phyloP scores from a whole-genome alignment of 371 early-diverging fungal species.

The Circinella minor region DNA sequence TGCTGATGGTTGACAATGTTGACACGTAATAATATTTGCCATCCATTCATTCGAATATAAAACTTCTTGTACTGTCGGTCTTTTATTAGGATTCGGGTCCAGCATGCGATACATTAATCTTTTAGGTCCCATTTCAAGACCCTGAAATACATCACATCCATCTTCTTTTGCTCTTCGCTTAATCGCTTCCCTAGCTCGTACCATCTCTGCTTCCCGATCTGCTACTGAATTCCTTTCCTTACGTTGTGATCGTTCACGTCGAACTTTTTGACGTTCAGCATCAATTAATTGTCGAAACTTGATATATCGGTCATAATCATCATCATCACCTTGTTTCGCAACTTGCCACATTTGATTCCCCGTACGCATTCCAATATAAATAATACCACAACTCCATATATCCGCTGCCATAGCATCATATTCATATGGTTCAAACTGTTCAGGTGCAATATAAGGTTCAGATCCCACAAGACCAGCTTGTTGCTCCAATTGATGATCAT shows the following conservation, averaged over 20 bases:
- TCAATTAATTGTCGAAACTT: constrained; percentile 41
- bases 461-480: constrained; percentile 51
- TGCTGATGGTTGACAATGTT: constrained; percentile 1
- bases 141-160: constrained; percentile 44
- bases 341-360: constrained; percentile 52
- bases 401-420: constrained; percentile 55
- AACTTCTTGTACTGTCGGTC: constrained; percentile 54
- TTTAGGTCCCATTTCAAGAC: constrained; percentile 48
- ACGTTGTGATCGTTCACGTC: constrained; percentile 13
- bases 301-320: constrained; percentile 38
- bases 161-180: constrained; percentile 36
- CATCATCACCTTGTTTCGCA: constrained; percentile 44
- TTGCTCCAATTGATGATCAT: neutral
- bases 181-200: constrained; percentile 44
- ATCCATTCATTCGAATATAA: constrained; percentile 60
- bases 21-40: constrained; percentile 37
- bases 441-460: constrained; percentile 63
- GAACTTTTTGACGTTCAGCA: constrained; percentile 38
- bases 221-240: constrained; percentile 6
- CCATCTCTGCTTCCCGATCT: constrained; percentile 17
- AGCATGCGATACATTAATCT: constrained; percentile 61
- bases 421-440: constrained; percentile 39
- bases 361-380: constrained; percentile 48
- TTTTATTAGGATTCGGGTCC: constrained; percentile 63
- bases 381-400: constrained; percentile 58